A percentile compares a stretch with the other conserved stretches of the same genome.
These are phyloP conservation scores for Apiotrichum veenhuisii DNA, from an alignment of 1,284 basidiomycete genomes.

Conservation along the genomic window DNA sequence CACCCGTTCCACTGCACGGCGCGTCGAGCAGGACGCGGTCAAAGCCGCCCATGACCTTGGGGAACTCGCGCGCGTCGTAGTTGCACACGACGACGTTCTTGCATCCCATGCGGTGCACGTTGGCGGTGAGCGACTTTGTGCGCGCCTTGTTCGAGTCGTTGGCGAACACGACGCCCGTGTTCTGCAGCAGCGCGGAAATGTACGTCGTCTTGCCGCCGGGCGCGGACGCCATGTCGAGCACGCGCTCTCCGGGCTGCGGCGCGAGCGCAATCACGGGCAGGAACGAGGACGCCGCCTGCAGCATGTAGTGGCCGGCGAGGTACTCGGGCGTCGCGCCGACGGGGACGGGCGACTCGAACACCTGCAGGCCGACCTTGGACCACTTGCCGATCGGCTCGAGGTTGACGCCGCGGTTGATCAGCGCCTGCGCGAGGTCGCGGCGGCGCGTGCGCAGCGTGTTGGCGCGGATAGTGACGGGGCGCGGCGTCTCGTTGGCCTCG, in stretches of 20 bases:
- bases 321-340: conserved; percentile 98
- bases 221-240: conserved; percentile 98
- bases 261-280: conserved; percentile 95
- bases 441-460: conserved; percentile 93
- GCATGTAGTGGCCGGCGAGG: conserved; percentile 98
- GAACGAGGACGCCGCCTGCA: conserved; percentile 98
- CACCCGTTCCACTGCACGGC: conserved; percentile 96
- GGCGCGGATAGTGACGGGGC: conserved; percentile 96
- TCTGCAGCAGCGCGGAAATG: conserved; percentile 93
- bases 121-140: conserved; percentile 94
- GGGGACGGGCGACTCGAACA: conserved; percentile 94
- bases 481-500: conserved; percentile 92
- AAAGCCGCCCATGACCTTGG: conserved; percentile 99
- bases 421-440: conserved; percentile 87
- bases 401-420: conserved; percentile 94
- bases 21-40: conserved; percentile 95
- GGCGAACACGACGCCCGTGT: conserved; percentile 96
- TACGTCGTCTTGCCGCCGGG: conserved; percentile 98
- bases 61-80: conserved; percentile 96
- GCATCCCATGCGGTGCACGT: conserved; percentile 94
- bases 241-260: conserved; percentile 88
- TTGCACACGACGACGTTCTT: conserved; percentile 98
- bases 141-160: conserved; percentile 95
- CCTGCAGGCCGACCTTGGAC: conserved; percentile 96
- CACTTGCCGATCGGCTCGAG: conserved; percentile 98